Conservation (phyloP, 495 filamentous ascomycete genomes). For the Achaetomiella virescens region DNA sequence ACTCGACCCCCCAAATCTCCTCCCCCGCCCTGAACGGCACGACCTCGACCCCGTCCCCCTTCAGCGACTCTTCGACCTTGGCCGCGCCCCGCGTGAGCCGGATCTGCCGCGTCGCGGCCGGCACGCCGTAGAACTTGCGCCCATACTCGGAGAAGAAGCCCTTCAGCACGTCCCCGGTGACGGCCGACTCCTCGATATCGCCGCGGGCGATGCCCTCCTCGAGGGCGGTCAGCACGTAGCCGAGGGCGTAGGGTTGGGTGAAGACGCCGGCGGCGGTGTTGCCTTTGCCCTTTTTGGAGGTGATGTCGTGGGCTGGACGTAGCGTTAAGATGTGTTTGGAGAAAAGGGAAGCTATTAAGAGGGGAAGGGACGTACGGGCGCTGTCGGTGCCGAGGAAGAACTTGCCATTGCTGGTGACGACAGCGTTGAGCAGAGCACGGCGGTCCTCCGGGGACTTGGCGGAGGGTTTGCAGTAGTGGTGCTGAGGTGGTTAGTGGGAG, state of each 20-base stretch:
- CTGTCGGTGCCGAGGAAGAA: constrained; percentile 62
- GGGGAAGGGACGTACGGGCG: constrained; percentile 16
- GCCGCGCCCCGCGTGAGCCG: constrained; percentile 17
- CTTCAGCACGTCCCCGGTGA: constrained; percentile 64
- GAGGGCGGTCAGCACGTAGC: constrained; percentile 62
- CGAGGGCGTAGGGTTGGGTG: constrained; percentile 81
- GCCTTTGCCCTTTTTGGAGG: constrained; percentile 61
- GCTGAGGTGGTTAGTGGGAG: constrained; percentile 34
- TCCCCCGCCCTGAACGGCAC: constrained; percentile 66
- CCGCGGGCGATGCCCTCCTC: constrained; percentile 62
- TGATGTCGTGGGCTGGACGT: constrained; percentile 65
- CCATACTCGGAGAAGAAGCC: constrained; percentile 74
- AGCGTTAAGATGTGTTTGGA: constrained; percentile 34
- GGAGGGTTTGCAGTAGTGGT: constrained; percentile 84
- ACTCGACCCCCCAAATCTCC: constrained; percentile 54
- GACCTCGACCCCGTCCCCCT: constrained; percentile 49
- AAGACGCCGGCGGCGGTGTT: constrained; percentile 79
- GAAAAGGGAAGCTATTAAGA: constrained; percentile 34
- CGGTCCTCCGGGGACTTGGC: constrained; percentile 70
- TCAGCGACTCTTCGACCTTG: constrained; percentile 29
- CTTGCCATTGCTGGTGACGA: constrained; percentile 60
- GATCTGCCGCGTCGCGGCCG: constrained; percentile 16
- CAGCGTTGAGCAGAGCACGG: constrained; percentile 64
- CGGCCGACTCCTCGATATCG: constrained; percentile 53
- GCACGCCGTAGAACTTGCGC: constrained; percentile 58